Base-by-base conservation (phyloP, 257 asterid genomes). In the Mitragyna speciosa region DNA sequence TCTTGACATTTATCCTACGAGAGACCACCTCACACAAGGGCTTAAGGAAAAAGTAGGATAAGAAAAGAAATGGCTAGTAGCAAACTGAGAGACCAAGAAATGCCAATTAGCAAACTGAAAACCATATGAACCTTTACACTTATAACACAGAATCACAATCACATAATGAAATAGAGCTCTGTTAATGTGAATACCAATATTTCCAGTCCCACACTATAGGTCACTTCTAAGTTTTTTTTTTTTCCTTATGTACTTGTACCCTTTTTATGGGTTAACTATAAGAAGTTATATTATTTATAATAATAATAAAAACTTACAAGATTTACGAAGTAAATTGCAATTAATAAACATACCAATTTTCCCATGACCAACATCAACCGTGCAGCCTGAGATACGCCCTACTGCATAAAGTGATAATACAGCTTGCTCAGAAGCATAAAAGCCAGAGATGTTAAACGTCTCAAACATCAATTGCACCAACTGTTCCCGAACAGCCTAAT, bases 391-490 rank as follows among this genome's bases (percentile, higher is more conserved):
- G 85, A 94, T 94, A 76, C 98, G 96, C 71, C 98, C 97, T 24
- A 91, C 96, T 19, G 98, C 98, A 90, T 95, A 95, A 78, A 93
- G 98, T 51, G 98, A 95, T 58, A 93, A 78, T 61, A 95, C 98
- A 70, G 98, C 96, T 87, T 95, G 98, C 90, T 95, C 98, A 78
- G 94, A 88, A 65, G 98, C 98, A 85, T 88, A 95, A 86, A 95
- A 95, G 52, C 98, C 98, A 39, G 97, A 90, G 77, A 95, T 87
- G 73, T 95, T 93, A 87, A 95, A 95, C 12, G 92, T 95, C 77
- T 95, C 98, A 87, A 95, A 95, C 98, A 95, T 91, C 93, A 95
- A 51, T 66, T 95, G 98, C 89, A 95, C 98, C 92, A 95, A 81
- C 69, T 91, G 97, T 86, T 95, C 98, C 86, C 97, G 83, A 45